Evolutionary conservation across 768 basidiomycete genomes (phyloP).

Genomic region (Amanita phalloides): DNA sequence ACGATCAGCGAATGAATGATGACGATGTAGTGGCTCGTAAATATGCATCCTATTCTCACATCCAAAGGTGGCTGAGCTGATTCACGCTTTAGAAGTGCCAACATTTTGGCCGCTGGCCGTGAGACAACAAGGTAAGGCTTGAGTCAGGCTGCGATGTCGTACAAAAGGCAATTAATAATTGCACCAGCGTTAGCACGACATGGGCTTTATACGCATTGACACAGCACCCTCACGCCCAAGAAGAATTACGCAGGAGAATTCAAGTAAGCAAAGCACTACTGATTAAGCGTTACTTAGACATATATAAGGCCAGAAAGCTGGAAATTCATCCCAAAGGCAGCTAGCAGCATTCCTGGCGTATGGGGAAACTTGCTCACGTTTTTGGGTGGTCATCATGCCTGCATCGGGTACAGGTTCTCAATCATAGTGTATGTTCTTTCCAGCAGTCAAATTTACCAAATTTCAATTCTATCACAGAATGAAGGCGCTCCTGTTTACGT

Average conservation of each 20-base stretch:
- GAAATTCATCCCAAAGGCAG: constrained; percentile 33
- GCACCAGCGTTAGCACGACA: constrained; percentile 28
- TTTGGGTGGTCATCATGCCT: constrained; percentile 52
- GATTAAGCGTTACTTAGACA: not conserved
- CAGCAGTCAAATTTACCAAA: not conserved
- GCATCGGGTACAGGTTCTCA: constrained; percentile 60
- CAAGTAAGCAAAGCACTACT: constrained; percentile 25
- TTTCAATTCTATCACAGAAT: constrained; percentile 12
- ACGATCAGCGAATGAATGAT: constrained; percentile 45
- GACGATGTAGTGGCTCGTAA: constrained; percentile 48
- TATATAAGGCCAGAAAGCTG: constrained; percentile 52
- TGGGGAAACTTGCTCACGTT: constrained; percentile 54
- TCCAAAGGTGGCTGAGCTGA: not conserved
- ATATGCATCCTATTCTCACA: constrained; percentile 10
- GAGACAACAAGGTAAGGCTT: constrained; percentile 45
- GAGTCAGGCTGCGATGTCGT: no score
- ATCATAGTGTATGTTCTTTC: constrained; percentile 37
- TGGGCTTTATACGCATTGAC: constrained; percentile 55
- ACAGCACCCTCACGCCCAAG: constrained; percentile 35
- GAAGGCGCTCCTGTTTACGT: constrained; percentile 28
- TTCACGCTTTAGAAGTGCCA: constrained; percentile 36
- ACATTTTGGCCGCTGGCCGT: constrained; percentile 53
- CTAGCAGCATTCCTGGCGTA: constrained; percentile 40
- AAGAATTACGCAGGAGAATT: constrained; percentile 56
- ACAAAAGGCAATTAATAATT: not conserved